Conservation (phyloP, 108 stramenopile species). For the Parietichytrium sp. region DNA sequence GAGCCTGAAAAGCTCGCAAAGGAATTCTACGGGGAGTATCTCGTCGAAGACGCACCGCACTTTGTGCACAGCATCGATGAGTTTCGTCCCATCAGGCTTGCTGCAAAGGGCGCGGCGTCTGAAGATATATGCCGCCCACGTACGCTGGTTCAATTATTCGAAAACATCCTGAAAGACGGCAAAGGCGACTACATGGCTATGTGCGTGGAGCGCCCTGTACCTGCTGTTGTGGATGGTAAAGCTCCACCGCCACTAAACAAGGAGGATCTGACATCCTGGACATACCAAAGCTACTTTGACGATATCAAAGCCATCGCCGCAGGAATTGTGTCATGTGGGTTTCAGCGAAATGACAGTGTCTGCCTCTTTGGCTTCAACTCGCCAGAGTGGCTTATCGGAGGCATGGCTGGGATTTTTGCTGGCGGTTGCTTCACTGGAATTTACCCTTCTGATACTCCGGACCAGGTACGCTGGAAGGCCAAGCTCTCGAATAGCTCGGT, state of each 20-base stretch:
- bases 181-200: background rate
- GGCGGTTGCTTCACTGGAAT: constrained; percentile 69
- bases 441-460: constrained; percentile 68
- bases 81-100: background rate
- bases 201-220: background rate
- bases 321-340: constrained; percentile 38
- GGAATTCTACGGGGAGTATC: background rate
- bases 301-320: background rate
- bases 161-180: background rate
- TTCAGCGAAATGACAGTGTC: constrained; percentile 59
- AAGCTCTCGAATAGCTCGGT: constrained; percentile 69
- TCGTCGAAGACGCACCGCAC: background rate
- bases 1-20: background rate
- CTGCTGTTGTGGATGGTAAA: background rate
- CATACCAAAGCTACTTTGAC: background rate
- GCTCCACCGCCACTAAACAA: background rate
- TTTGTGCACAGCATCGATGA: background rate
- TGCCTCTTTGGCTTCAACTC: constrained; percentile 77
- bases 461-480: constrained; percentile 69
- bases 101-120: background rate
- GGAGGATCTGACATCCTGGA: background rate
- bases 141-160: background rate
- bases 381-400: constrained; percentile 62
- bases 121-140: background rate
- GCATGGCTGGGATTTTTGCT: constrained; percentile 65